Evolutionary conservation across 768 basidiomycete genomes (phyloP), one percentile per base, ranked within the genome.

Genomic region (Pluteus cervinus): DNA sequence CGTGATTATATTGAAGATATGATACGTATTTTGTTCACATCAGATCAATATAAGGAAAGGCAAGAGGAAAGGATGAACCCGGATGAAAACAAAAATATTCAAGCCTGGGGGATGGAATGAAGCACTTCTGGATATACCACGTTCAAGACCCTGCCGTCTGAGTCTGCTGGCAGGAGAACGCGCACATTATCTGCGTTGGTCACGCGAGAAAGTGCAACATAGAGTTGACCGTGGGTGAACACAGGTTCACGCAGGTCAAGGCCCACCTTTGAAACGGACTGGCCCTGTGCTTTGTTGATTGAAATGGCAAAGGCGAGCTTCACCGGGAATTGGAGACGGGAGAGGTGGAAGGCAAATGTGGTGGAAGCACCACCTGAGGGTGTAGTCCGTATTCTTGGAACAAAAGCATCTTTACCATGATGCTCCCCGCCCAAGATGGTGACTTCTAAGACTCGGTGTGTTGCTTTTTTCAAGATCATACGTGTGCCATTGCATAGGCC

Each of bases 221-320:
- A 68, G 1, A 72, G 53, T 42, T 69, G 64, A 0, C 68, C 67
- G 62, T 71, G 71, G 1, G 57, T 26, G 40, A 71, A 69, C 7
- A 64, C 61, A 12, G 56, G 47, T 15, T 36, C 44, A 0, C 50
- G 45, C 1, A 69, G 41, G 45, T 73, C 55, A 7, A 73, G 24
- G 3, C 65, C 71, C 36, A 69, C 62, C 51, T 48, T 17, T 31
- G 57, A 45, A 4, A 72, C 54, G 11, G 64, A 68, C 42, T 71
- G 70, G 1, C 71, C 70, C 52, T 73, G 66, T 4, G 66, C 43
- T 40, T 66, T 66, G 44, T 71, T 71, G 42, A 69, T 66, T 0
- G 63, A 61, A 46, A 68, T 58, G 1, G 61, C 57, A 56, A 71
- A 73, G 8, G 64, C 63, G 1, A 71, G 52, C 0, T 52, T 39